Evolutionary conservation across 495 filamentous ascomycete genomes (phyloP), one percentile per base, ranked within the genome.

Genomic region (Pseudoneurospora amorphoporcata): DNA sequence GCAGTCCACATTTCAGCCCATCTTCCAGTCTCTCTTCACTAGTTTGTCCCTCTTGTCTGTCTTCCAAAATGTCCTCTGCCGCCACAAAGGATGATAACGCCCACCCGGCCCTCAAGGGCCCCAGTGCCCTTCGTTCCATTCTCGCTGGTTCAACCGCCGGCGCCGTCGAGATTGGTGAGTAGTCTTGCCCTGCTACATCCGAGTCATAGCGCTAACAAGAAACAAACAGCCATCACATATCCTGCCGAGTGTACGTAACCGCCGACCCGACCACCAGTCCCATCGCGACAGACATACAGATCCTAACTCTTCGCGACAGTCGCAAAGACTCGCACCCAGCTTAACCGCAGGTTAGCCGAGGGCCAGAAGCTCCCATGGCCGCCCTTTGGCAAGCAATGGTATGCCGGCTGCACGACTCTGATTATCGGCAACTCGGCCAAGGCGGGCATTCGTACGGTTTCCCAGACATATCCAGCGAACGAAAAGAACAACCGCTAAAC

Each of bases 361-460:
- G 89, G 89, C 58, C 83, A 94, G 83, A 97, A 95, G 84, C 87
- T 97, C n/a, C 94, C 94, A 65, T 98, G 92, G 92, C 95, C 95
- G 40, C 92, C 92, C 37, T 98, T 98, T 75, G 96, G 96, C 39
- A 84, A 80, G 71, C 94, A 97, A 77, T 99, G 95, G 95, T 99
- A 98, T 79, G 95, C 95, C 42, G 95, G 95, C 42, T 99, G 95
- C 83, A 98, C 95, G 29, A 98, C 95, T 35, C 84, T 98, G 80
- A 95, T 99, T 68, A 94, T 98, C 74, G 95, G 95, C 70, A 99
- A 99, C 83, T 95, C 94, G 38, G 82, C 94, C 73, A 99, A 99
- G 82, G 95, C 96, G 45, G 95, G 95, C 69, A 94, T 99, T 75
- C 90, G 95, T 94, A 86, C 53, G 92, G 82, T 65, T 45, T 45